Evolutionary conservation across 1,284 basidiomycete species (phyloP).

Genomic region (Sanghuangporus sanghuang): DNA sequence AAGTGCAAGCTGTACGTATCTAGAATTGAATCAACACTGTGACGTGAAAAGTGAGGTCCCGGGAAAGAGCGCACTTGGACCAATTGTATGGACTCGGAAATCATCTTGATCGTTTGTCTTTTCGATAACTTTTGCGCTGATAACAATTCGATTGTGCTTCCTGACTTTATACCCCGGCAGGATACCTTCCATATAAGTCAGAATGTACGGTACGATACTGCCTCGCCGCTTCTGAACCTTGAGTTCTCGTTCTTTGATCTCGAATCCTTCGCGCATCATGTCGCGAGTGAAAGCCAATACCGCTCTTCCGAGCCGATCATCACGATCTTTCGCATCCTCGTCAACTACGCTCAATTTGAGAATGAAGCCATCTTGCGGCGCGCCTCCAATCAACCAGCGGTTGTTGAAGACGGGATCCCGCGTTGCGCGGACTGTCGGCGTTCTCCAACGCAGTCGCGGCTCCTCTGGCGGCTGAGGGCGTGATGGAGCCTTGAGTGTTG

Average conservation of each 20-base stretch:
- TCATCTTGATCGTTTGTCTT: slow-evolving; percentile 29
- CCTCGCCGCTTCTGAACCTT: slow-evolving; percentile 35
- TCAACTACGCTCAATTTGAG: slow-evolving; percentile 35
- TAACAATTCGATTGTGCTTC: slow-evolving; percentile 25
- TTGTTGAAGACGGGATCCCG: slow-evolving; percentile 36
- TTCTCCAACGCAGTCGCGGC: slow-evolving; percentile 34
- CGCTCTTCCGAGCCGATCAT: slow-evolving; percentile 40
- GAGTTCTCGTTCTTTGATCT: slow-evolving; percentile 24
- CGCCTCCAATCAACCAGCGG: slow-evolving; percentile 38
- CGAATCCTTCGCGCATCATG: slow-evolving; percentile 22
- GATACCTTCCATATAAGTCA: slow-evolving; percentile 27
- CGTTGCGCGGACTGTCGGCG: slow-evolving; percentile 32
- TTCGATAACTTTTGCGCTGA: slow-evolving; percentile 34
- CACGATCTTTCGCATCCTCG: slow-evolving; percentile 38
- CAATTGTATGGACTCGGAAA: slow-evolving; percentile 37
- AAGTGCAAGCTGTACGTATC: slow-evolving; percentile 31
- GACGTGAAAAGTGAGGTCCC: neutral
- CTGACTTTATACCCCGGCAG: slow-evolving; percentile 23
- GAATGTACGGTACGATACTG: slow-evolving; percentile 27
- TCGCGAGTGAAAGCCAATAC: slow-evolving; percentile 20
- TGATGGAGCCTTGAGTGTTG: slow-evolving; percentile 24
- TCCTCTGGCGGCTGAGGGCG: slow-evolving; percentile 24
- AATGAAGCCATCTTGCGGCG: slow-evolving; percentile 34
- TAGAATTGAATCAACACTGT: slow-evolving; percentile 11
- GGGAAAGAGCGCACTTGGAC: slow-evolving; percentile 27